Percentiles rank a stretch among this genome's conserved stretches.
These are phyloP conservation scores for Periconia digitata DNA, from an alignment of 2,329 filamentous ascomycete species.

Conservation along the genomic window DNA sequence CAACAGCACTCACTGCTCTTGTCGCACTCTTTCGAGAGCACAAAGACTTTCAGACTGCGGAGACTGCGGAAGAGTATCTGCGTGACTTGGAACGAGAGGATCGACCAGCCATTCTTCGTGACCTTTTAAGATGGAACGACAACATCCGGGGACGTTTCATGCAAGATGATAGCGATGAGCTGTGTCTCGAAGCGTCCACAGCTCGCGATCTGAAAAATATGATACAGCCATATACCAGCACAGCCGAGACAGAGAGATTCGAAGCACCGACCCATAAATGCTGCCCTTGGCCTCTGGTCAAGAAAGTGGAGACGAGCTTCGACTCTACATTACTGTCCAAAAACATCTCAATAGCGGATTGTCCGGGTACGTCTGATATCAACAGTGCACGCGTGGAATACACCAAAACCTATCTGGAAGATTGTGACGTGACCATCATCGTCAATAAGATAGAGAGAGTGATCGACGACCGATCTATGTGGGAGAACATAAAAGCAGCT, in stretches of 20 bases:
- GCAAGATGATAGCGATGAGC: too few relatives aligned
- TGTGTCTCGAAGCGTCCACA: too few relatives aligned
- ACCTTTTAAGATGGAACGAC: too few relatives aligned
- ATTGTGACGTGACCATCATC: conserved; percentile 20
- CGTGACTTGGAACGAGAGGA: too few relatives aligned
- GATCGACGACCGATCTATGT: conserved; percentile 9
- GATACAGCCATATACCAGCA: conserved; percentile 13
- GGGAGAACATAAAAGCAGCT: conserved; percentile 14
- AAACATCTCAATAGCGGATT: conserved; percentile 17
- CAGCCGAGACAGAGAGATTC: conserved; percentile 8
- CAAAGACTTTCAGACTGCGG: too few relatives aligned
- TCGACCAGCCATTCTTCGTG: too few relatives aligned
- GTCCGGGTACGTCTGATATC: conserved; percentile 18
- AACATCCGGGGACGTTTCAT: too few relatives aligned
- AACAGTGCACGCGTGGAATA: conserved; percentile 13
- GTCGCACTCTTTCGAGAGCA: too few relatives aligned
- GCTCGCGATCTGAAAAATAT: conserved; percentile 9
- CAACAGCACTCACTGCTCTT: too few relatives aligned
- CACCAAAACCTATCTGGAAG: conserved; percentile 15
- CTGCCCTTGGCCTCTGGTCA: conserved; percentile 26
- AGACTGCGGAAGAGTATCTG: too few relatives aligned
- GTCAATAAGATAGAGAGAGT: conserved; percentile 20
- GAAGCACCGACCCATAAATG: conserved; percentile 10
- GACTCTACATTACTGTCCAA: conserved; percentile 10
- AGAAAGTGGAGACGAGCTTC: conserved; percentile 12